Conservation (phyloP, 768 basidiomycete genomes). For the Serendipita indica region DNA sequence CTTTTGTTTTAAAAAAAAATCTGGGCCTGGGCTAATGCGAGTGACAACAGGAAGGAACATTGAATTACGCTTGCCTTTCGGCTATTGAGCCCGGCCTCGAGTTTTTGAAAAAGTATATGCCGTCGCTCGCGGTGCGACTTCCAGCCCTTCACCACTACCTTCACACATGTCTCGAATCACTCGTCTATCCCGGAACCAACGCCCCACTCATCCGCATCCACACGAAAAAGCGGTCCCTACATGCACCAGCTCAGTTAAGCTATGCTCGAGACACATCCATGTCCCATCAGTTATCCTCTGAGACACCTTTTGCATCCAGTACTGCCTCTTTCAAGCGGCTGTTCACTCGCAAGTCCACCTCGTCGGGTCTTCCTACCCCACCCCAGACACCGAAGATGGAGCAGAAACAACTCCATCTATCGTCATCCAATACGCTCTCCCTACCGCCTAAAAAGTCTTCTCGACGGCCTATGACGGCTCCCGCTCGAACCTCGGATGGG, state of each 20-base stretch:
- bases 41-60: constrained; percentile 54
- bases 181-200: constrained; percentile 48
- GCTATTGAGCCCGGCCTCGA: constrained; percentile 68
- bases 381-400: constrained; percentile 57
- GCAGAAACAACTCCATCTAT: constrained; percentile 46
- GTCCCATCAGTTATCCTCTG: constrained; percentile 20
- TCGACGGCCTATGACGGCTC: too few relatives aligned
- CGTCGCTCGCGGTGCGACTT: constrained; percentile 62
- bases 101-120: constrained; percentile 63
- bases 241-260: constrained; percentile 47
- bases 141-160: constrained; percentile 53
- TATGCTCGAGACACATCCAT: constrained; percentile 38
- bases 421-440: too few relatives aligned
- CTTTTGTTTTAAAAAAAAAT: neutral
- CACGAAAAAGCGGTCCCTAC: constrained; percentile 39
- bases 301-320: constrained; percentile 45
- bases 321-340: constrained; percentile 28
- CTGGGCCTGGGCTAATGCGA: neutral
- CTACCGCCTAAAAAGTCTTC: too few relatives aligned
- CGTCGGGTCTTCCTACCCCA: constrained; percentile 24
- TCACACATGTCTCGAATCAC: constrained; percentile 34
- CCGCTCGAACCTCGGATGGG: neutral
- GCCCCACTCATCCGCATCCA: constrained; percentile 52
- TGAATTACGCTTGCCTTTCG: constrained; percentile 64
- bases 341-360: neutral